phyloP scores from a whole-genome alignment of 768 basidiomycete species.

The Mycena belliarum region DNA sequence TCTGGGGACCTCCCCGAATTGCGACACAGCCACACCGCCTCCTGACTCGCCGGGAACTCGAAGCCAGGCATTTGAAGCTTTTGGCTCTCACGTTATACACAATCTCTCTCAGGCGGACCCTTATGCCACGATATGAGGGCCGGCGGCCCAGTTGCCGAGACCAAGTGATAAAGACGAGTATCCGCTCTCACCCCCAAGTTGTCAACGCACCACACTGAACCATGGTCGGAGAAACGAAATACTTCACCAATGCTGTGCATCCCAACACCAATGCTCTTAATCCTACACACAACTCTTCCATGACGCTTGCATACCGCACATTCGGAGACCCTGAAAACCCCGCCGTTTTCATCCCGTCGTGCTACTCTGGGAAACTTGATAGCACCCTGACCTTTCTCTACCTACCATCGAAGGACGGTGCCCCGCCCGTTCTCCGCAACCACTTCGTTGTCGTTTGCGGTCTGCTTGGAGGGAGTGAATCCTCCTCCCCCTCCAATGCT shows the following conservation, averaged over 20 bases:
- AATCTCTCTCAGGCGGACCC: not conserved
- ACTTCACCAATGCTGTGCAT: constrained; percentile 4
- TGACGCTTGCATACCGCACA: constrained; percentile 20
- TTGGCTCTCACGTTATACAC: not conserved
- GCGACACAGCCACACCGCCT: too few relatives aligned
- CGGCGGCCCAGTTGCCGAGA: not conserved
- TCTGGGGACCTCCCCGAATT: too few relatives aligned
- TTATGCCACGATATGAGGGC: not conserved
- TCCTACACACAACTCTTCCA: constrained; percentile 4
- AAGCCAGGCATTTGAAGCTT: not conserved
- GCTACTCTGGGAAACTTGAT: constrained; percentile 14
- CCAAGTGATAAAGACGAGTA: not conserved
- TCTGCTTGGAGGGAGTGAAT: constrained; percentile 16
- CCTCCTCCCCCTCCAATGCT: constrained; percentile 19
- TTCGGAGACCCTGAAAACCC: constrained; percentile 7
- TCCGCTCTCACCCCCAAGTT: not conserved
- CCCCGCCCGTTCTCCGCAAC: constrained; percentile 6
- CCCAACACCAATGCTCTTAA: not conserved
- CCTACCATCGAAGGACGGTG: not conserved
- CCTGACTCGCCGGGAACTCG: too few relatives aligned
- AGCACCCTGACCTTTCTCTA: constrained; percentile 17
- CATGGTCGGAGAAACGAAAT: constrained; percentile 16
- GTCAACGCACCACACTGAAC: not conserved
- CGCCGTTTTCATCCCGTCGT: constrained; percentile 14
- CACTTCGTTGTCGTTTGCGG: constrained; percentile 16